Evolutionary conservation across 768 basidiomycete genomes (phyloP).

Genomic region (Fomitopsis serialis): DNA sequence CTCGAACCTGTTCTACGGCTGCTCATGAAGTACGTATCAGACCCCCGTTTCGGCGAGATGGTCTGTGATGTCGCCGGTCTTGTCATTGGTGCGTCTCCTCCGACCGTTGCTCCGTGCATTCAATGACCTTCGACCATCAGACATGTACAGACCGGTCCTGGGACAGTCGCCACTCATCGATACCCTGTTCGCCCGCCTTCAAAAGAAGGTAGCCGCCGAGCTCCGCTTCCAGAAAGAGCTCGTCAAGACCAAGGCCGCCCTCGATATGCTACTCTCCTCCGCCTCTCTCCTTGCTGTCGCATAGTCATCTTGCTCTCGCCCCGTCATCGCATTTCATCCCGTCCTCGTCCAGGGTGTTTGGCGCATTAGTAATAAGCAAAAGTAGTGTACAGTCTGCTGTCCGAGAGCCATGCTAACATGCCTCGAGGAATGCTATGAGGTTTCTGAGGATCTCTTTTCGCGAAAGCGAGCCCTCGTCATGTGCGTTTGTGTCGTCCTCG

Average conservation of each 20-base stretch:
- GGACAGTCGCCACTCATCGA: constrained; percentile 94
- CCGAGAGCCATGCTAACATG: constrained; percentile 13
- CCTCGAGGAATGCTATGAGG: constrained; percentile 58
- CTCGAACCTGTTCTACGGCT: constrained; percentile 88
- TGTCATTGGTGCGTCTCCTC: constrained; percentile 64
- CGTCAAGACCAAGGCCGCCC: constrained; percentile 73
- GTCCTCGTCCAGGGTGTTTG: neutral
- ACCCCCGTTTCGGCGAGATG: constrained; percentile 90
- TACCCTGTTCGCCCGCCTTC: constrained; percentile 72
- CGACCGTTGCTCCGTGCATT: neutral
- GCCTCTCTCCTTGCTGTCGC: constrained; percentile 28
- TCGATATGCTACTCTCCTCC: constrained; percentile 85
- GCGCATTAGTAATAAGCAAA: neutral
- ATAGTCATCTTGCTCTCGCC: neutral
- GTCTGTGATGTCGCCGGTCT: constrained; percentile 76
- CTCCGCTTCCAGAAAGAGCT: constrained; percentile 86
- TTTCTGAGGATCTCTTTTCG: constrained; percentile 66
- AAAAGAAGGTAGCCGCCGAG: constrained; percentile 81
- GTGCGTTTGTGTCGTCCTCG: constrained; percentile 35
- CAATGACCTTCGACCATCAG: constrained; percentile 35
- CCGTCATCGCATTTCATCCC: neutral
- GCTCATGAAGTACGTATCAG: constrained; percentile 76
- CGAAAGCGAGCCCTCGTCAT: constrained; percentile 36
- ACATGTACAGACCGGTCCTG: constrained; percentile 88
- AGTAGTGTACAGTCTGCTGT: constrained; percentile 10